These are phyloP conservation scores for Neurospora terricola DNA, from an alignment of 495 filamentous ascomycete genomes.

Conservation along the genomic window DNA sequence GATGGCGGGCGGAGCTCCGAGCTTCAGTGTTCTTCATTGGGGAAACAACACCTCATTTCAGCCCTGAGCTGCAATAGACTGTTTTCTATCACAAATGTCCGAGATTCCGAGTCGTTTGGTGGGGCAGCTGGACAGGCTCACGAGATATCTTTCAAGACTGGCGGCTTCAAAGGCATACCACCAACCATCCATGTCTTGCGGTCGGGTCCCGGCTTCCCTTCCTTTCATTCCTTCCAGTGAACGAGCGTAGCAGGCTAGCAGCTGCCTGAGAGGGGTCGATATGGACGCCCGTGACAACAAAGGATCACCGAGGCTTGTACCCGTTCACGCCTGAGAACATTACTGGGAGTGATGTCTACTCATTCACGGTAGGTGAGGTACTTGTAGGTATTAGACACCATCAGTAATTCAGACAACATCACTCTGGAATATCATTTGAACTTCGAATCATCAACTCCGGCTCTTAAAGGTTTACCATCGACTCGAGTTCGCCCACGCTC, in stretches of 20 bases:
- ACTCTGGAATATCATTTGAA: neutral
- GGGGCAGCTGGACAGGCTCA: neutral
- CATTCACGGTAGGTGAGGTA: neutral
- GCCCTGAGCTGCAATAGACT: neutral
- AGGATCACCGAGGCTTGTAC: neutral
- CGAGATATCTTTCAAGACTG: neutral
- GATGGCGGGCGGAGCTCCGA: neutral
- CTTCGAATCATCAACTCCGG: neutral
- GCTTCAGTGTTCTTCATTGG: neutral
- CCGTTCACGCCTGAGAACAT: neutral
- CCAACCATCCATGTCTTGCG: neutral
- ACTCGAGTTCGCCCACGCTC: neutral
- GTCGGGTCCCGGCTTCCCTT: neutral
- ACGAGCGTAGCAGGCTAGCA: neutral
- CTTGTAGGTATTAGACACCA: neutral
- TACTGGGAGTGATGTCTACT: neutral
- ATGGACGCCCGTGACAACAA: neutral
- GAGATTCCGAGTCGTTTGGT: neutral
- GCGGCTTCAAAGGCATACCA: neutral
- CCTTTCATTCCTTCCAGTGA: neutral
- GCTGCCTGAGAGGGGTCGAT: neutral
- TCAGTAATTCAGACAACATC: neutral
- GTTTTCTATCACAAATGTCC: neutral
- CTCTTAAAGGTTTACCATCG: neutral
- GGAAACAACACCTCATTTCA: neutral